Base-by-base conservation (phyloP, 176 grass and related monocot species). In the Oryza australiensis region DNA sequence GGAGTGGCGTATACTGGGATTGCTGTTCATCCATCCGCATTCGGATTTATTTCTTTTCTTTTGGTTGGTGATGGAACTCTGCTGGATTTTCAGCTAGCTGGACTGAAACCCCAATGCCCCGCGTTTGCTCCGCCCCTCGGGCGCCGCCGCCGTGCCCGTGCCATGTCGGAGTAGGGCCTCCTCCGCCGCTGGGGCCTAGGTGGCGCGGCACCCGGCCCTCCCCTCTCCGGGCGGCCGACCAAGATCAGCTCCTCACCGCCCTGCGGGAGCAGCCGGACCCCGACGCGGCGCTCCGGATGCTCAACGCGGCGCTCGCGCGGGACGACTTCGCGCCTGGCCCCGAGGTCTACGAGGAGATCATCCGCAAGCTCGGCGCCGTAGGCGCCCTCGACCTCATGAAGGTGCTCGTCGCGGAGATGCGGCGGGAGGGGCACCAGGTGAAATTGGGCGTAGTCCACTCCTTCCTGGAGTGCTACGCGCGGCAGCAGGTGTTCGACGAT, bases 221-320 rank as follows among this genome's bases (percentile, higher is more conserved):
- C 38, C 34, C 59, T 35, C 72, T 75, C 64, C 72, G 64, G 71
- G 60, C 51, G 55, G 26, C 80, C 62, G 46, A 73, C 90, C 76
- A 77, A 78, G 45, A 89, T 66, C 34, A 68, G 73, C 86, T 89
- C 79, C 37, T 87, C 42, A 8, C 79, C 74, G 85, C 75, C 12
- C 86, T 98, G 43, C 88, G 84, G 12, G 86, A 89, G 67, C 86
- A 98, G 80, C 32, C 86, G 35, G 92, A 98, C 79, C 79, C 84
- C 1, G 85, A 84, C 75, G 84, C 86, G 26, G 81, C 90, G 49
- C 74, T 98, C 53, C 80, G 79, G 70, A 13, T 86, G 65, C 87
- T 98, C 4, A 86, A 88, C 80, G 84, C 85, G 45, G 90, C 78
- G 9, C 84, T 88, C 3, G 82, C 79, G n/a, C 79, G 59, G 66